phyloP scores from a whole-genome alignment of 2,329 filamentous ascomycete species.

The Mariannaea elegans region DNA sequence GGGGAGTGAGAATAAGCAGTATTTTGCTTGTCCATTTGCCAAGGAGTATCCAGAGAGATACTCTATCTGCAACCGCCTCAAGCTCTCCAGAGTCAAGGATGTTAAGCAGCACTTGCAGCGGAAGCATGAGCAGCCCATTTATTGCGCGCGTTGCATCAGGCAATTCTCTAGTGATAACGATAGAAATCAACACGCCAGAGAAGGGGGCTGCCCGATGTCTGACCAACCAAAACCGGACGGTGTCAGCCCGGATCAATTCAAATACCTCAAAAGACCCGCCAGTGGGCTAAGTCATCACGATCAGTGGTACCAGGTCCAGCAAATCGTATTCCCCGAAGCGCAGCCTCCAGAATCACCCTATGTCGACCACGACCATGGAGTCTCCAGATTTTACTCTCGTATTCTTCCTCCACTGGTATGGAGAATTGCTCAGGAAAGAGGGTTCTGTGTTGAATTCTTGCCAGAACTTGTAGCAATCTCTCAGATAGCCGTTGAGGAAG shows the following conservation, averaged over 20 bases:
- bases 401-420: too few relatives aligned
- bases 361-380: background rate
- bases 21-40: constrained; percentile 3
- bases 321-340: background rate
- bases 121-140: background rate
- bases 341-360: background rate
- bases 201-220: background rate
- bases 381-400: background rate
- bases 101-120: constrained; percentile 3
- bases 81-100: background rate
- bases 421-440: too few relatives aligned
- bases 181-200: background rate
- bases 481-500: too few relatives aligned
- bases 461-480: too few relatives aligned
- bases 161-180: background rate
- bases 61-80: background rate
- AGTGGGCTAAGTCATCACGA: background rate
- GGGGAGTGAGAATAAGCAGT: background rate
- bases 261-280: background rate
- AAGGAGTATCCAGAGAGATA: constrained; percentile 1
- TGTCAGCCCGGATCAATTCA: background rate
- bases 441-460: too few relatives aligned
- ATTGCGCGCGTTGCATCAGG: background rate
- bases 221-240: background rate
- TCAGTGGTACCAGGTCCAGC: constrained; percentile 1